phyloP scores from a whole-genome alignment of 768 basidiomycete species.

The Hypholoma sublateritium region DNA sequence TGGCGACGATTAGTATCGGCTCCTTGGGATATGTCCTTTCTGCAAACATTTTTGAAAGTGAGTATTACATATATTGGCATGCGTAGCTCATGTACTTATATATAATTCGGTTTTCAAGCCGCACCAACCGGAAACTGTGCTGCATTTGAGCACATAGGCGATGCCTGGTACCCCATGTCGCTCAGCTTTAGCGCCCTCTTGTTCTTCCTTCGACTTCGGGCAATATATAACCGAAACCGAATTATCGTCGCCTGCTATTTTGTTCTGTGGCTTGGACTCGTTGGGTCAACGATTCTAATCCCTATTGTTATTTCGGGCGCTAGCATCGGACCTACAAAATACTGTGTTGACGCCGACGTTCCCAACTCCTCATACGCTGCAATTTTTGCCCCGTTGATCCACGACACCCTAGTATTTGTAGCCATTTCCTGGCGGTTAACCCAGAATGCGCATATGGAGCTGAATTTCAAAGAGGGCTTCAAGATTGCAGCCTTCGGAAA shows the following conservation, averaged over 20 bases:
- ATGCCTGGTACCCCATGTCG: not conserved
- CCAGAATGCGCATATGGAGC: not conserved
- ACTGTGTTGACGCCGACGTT: not conserved
- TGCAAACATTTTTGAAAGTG: constrained; percentile 5
- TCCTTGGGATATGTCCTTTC: constrained; percentile 3
- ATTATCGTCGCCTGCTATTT: not conserved
- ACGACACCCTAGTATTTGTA: constrained; percentile 7
- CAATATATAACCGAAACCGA: not conserved
- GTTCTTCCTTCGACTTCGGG: constrained; percentile 4
- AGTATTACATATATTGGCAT: not conserved
- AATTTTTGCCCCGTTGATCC: not conserved
- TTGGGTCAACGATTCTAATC: not conserved
- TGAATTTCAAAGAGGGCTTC: not conserved
- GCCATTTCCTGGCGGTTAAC: constrained; percentile 3
- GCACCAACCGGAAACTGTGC: constrained; percentile 1
- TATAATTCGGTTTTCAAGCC: not conserved
- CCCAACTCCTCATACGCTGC: constrained; percentile 1
- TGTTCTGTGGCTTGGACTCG: constrained; percentile 1
- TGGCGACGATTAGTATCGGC: not conserved
- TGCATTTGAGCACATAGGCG: not conserved
- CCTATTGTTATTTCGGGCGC: not conserved
- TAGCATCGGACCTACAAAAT: not conserved
- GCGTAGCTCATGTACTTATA: not conserved
- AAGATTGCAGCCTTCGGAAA: not conserved
- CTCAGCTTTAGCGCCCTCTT: constrained; percentile 1